A percentile compares a stretch with the other conserved stretches of the same genome.
These are phyloP conservation scores for Stenogyne calaminthoides DNA, from an alignment of 305 asterid genomes.

Conservation along the genomic window DNA sequence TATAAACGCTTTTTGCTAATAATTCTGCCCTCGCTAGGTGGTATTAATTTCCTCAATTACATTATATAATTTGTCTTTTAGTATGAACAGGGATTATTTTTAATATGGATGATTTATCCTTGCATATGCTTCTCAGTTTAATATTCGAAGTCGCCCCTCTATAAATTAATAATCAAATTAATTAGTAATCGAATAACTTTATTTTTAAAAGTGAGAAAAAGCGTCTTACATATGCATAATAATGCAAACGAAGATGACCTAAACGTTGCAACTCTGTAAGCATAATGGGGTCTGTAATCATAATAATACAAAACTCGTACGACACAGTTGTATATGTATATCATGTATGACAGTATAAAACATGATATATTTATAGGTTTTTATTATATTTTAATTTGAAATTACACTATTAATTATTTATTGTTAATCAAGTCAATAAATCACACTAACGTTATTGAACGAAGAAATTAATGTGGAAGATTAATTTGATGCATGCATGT, in stretches of 20 bases:
- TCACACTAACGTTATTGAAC: neutral
- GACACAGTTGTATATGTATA: no score
- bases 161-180: neutral
- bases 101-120: neutral
- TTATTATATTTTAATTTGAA: no score
- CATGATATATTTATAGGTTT: no score
- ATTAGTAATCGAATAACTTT: slow-evolving; percentile 16
- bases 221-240: neutral
- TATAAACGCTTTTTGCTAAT: neutral
- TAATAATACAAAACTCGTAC: no score
- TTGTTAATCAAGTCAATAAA: neutral
- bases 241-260: neutral
- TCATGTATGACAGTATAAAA: no score
- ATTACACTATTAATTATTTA: no score
- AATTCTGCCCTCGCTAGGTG: neutral
- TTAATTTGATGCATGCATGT: neutral
- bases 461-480: neutral
- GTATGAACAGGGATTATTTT: neutral
- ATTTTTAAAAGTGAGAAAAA: neutral
- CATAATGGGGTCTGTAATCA: neutral
- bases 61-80: no score
- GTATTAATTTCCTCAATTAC: neutral
- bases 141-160: neutral
- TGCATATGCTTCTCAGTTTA: neutral
- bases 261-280: neutral